phyloP scores from a whole-genome alignment of 1,139 yeast species.

The Saccharomyces pastorianus region DNA sequence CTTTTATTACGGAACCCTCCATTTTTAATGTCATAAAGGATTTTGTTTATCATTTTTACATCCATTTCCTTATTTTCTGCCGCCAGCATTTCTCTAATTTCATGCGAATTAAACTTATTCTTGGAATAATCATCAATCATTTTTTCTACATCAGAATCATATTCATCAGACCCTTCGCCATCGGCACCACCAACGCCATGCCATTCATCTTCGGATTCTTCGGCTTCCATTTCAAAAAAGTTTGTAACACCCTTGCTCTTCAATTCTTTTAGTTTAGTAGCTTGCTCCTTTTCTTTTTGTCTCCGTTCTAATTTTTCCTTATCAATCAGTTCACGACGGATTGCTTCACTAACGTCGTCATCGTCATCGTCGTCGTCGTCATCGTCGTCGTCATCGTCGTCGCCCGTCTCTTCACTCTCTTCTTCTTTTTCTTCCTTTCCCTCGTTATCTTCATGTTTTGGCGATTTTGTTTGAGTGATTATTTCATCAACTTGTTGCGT shows the following conservation, averaged over 20 bases:
- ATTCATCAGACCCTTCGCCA: conserved; percentile 59
- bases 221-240: conserved; percentile 58
- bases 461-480: neutral
- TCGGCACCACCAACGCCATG: conserved; percentile 81
- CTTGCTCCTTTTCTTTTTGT: conserved; percentile 35
- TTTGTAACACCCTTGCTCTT: conserved; percentile 29
- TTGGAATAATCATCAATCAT: conserved; percentile 72
- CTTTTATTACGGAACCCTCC: conserved; percentile 65
- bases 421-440: no score
- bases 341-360: conserved; percentile 9
- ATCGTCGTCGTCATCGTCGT: no score
- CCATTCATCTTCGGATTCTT: conserved; percentile 96
- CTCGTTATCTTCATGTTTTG: conserved; percentile 7
- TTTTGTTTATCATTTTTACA: conserved; percentile 59
- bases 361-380: conserved; percentile 7
- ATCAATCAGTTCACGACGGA: conserved; percentile 3
- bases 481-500: neutral
- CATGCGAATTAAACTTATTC: conserved; percentile 51
- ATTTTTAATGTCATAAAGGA: conserved; percentile 72
- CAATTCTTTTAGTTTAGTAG: conserved; percentile 33
- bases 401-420: no score
- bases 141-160: conserved; percentile 69
- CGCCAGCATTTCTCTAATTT: conserved; percentile 52
- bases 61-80: conserved; percentile 66
- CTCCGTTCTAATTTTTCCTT: conserved; percentile 14